Conservation (phyloP, 2,329 filamentous ascomycete species). For the Sporothrix pallida region DNA sequence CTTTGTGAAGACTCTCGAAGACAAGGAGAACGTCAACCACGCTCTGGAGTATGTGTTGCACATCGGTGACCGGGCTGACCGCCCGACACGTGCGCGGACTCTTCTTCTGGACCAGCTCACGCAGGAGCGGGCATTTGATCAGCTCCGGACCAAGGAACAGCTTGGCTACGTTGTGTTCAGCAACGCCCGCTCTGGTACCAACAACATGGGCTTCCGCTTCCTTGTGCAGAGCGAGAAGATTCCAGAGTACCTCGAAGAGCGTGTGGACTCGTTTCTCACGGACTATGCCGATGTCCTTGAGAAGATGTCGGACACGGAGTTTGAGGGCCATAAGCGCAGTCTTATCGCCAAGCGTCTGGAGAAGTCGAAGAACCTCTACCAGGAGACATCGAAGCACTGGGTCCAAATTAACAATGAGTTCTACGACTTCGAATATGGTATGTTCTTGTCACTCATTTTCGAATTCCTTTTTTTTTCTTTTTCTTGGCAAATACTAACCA, state of each 20-base stretch:
- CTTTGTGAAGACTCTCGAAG: slow-evolving; percentile 79
- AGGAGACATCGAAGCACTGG: slow-evolving; percentile 85
- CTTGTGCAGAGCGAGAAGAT: slow-evolving; percentile 92
- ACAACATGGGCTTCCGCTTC: slow-evolving; percentile 83
- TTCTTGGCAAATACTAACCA: background rate
- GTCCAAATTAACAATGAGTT: slow-evolving; percentile 82
- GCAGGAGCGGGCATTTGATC: slow-evolving; percentile 92
- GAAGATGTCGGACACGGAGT: slow-evolving; percentile 80
- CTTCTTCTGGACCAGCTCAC: slow-evolving; percentile 87
- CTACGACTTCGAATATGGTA: slow-evolving; percentile 88
- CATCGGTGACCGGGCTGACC: slow-evolving; percentile 71
- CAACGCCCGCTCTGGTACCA: slow-evolving; percentile 72
- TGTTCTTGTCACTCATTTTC: slow-evolving; percentile 42
- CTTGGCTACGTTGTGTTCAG: slow-evolving; percentile 96
- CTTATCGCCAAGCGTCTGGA: slow-evolving; percentile 85
- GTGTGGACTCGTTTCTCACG: slow-evolving; percentile 84
- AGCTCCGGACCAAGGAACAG: slow-evolving; percentile 94
- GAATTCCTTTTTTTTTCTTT: slow-evolving; percentile 53
- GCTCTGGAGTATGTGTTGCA: slow-evolving; percentile 80
- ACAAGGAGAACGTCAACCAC: slow-evolving; percentile 88
- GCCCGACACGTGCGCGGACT: slow-evolving; percentile 73
- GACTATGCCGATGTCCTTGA: slow-evolving; percentile 69
- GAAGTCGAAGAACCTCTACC: slow-evolving; percentile 88
- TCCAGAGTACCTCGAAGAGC: slow-evolving; percentile 80
- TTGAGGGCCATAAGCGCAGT: slow-evolving; percentile 89